phyloP scores from a whole-genome alignment of 2,329 filamentous ascomycete genomes.

The Elsinoe australis region DNA sequence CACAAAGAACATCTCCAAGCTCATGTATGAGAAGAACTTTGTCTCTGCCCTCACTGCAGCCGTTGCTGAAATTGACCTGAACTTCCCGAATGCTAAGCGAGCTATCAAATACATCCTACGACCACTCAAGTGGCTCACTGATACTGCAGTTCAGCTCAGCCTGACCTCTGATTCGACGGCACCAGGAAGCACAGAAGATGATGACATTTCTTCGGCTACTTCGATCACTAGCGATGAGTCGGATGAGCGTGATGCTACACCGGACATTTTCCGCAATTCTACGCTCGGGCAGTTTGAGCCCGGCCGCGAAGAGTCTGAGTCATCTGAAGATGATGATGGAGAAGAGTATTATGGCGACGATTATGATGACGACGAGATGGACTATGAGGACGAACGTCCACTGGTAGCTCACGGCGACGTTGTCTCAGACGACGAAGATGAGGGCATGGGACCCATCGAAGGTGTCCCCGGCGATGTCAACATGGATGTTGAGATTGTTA shows the following conservation, averaged over 20 bases:
- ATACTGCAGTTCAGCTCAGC: constrained; percentile 78
- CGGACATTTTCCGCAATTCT: constrained; percentile 93
- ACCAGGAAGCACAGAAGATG: constrained; percentile 62
- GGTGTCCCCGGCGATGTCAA: constrained; percentile 54
- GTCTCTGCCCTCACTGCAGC: constrained; percentile 81
- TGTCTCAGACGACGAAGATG: constrained; percentile 80
- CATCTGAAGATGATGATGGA: constrained; percentile 58
- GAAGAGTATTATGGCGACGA: constrained; percentile 84
- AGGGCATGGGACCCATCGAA: constrained; percentile 67
- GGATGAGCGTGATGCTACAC: constrained; percentile 71
- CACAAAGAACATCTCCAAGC: constrained; percentile 75
- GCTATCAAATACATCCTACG: constrained; percentile 94
- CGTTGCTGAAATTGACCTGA: constrained; percentile 90
- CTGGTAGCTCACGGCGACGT: constrained; percentile 76
- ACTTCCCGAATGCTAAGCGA: constrained; percentile 85
- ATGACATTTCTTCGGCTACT: constrained; percentile 79
- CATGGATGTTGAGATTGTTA: constrained; percentile 78
- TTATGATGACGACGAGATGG: constrained; percentile 74
- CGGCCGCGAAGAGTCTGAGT: constrained; percentile 71
- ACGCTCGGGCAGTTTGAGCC: constrained; percentile 91
- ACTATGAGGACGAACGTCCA: constrained; percentile 80
- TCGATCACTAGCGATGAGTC: constrained; percentile 69
- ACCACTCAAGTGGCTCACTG: constrained; percentile 78
- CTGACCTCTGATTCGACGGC: constrained; percentile 58
- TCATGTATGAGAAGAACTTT: constrained; percentile 99